Base-by-base conservation (phyloP, 2,329 filamentous ascomycete species). In the Scorias spongiosa region DNA sequence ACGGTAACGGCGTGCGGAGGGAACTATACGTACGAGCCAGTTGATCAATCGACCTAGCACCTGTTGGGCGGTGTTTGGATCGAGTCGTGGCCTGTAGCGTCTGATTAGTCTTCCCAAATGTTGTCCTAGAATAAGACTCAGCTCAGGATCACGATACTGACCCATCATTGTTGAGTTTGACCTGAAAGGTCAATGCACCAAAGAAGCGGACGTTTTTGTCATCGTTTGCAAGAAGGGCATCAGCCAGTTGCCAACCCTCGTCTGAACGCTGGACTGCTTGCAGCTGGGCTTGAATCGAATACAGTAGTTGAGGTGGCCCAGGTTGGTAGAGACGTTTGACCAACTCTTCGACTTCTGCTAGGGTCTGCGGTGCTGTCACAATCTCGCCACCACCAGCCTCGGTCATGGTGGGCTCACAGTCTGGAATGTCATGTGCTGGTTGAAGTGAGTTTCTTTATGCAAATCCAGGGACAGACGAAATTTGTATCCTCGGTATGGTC, bases 201-300 rank as follows among this genome's bases (percentile, higher is more conserved):
- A 93, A 94, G 64, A 96, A 96, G 50, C 83, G 81, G 52, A 91
- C 77, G 54, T 88, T 81, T 48, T 82, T 75, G 51, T 84, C 78
- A 17, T 74, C 66, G 48, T 76, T 78, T 42, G 68, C 68, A 10
- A 95, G 68, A 11, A 96, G 70, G 42, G 77, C 76, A 56, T 89
- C 80, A 15, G 86, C 87, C 39, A 95, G 72, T 44, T 82, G 73
- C 91, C 91, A 98, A 44, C 87, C 89, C 55, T 84, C 72, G 2
- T 80, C 70, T 2, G 85, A 84, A 52, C 78, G 78, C 58, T 96
- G 91, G 14, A 95, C 67, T 20, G 72, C 70, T 49, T 91, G 84
- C 11, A 98, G 69, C 11, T 80, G 76, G 45, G 83, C 78, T 59
- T 96, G 84, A 40, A 78, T 76, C 41, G 68, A 62, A 26, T 57